phyloP scores from a whole-genome alignment of 2,329 filamentous ascomycete genomes.

The Simplicillium sp. region DNA sequence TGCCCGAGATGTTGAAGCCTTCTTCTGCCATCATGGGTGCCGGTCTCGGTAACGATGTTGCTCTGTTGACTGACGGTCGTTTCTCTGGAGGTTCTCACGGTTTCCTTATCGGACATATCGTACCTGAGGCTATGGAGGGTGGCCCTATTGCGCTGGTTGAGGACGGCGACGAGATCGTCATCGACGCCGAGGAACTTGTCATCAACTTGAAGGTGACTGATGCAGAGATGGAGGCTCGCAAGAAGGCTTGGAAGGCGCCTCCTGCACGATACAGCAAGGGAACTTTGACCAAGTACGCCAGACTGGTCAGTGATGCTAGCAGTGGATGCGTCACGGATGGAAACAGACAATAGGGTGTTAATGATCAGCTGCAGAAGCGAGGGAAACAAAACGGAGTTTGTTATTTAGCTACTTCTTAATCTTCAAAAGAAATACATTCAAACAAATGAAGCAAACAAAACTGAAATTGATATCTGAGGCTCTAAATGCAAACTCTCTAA shows the following conservation, averaged over 20 bases:
- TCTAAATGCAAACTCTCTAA: too few relatives aligned
- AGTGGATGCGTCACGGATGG: conserved; percentile 49
- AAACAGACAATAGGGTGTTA: conserved; percentile 12
- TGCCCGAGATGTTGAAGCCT: conserved; percentile 95
- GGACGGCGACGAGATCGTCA: conserved; percentile 72
- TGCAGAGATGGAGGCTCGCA: conserved; percentile 50
- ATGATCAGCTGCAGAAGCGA: background rate
- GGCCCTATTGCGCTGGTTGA: conserved; percentile 76
- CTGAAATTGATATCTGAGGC: background rate
- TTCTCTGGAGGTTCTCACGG: conserved; percentile 79
- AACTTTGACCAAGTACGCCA: conserved; percentile 62
- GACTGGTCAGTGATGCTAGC: conserved; percentile 48
- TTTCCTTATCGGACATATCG: conserved; percentile 81
- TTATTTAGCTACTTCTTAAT: background rate
- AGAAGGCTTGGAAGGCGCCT: conserved; percentile 53
- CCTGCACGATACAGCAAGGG: conserved; percentile 49
- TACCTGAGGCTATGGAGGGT: conserved; percentile 77
- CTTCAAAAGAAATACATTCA: conserved; percentile 7
- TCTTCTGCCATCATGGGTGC: conserved; percentile 88
- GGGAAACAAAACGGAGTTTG: background rate
- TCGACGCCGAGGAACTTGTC: conserved; percentile 68
- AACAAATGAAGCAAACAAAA: background rate
- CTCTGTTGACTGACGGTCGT: conserved; percentile 64
- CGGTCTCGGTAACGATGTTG: conserved; percentile 61
- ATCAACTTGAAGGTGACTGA: conserved; percentile 59